phyloP scores from a whole-genome alignment of 345 rosid species.

The Mangifera indica region DNA sequence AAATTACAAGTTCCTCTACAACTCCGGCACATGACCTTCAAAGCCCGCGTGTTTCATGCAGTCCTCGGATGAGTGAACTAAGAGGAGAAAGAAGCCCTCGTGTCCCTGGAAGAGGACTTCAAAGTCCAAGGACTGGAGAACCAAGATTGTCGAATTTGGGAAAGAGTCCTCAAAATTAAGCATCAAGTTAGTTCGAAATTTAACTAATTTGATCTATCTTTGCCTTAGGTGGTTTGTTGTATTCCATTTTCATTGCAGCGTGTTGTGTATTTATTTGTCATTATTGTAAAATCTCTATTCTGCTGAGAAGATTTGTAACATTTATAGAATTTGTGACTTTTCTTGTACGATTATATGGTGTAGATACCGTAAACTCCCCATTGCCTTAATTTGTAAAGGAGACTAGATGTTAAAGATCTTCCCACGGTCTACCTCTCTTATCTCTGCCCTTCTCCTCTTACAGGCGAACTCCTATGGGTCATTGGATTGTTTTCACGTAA shows the following conservation, averaged over 20 bases:
- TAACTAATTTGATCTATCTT: slow-evolving; percentile 25
- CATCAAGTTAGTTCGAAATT: slow-evolving; percentile 22
- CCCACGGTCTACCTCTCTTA: not conserved
- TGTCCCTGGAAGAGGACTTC: slow-evolving; percentile 31
- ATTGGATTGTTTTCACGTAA: too few species aligned
- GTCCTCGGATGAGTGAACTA: slow-evolving; percentile 67
- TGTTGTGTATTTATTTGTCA: slow-evolving; percentile 24
- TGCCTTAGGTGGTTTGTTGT: slow-evolving; percentile 33
- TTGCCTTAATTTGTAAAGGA: not conserved
- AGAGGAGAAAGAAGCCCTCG: slow-evolving; percentile 68
- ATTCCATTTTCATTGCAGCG: slow-evolving; percentile 19
- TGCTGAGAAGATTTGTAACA: slow-evolving; percentile 21
- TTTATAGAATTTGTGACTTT: slow-evolving; percentile 16
- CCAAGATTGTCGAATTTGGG: slow-evolving; percentile 53
- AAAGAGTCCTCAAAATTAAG: slow-evolving; percentile 61
- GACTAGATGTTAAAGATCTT: not conserved
- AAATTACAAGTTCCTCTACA: slow-evolving; percentile 61
- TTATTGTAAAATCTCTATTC: slow-evolving; percentile 30
- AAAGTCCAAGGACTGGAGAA: slow-evolving; percentile 52
- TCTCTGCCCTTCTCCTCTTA: not conserved
- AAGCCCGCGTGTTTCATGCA: slow-evolving; percentile 47
- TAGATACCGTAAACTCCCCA: not conserved
- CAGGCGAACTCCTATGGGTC: too few species aligned
- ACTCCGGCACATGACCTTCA: slow-evolving; percentile 53
- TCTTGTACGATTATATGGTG: slow-evolving; percentile 12